These are phyloP conservation scores for Botrytis paeoniae DNA, from an alignment of 2,329 filamentous ascomycete genomes.

Conservation along the genomic window DNA sequence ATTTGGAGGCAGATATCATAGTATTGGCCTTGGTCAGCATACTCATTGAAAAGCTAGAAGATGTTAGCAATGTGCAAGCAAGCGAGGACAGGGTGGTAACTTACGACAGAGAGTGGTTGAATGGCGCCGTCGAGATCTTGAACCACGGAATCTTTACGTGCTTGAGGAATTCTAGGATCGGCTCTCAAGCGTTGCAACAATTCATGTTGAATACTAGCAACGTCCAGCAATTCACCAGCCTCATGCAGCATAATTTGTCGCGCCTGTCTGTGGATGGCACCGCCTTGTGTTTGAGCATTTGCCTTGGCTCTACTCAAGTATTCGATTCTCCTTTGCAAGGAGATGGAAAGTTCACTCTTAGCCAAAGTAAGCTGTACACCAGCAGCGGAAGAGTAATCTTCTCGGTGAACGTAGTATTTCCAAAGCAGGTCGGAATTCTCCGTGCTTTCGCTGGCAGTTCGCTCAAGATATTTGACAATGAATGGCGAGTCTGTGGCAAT, in stretches of 20 bases:
- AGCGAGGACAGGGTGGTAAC: constrained; percentile 36
- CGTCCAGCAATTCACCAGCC: constrained; percentile 81
- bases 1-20: constrained; percentile 92
- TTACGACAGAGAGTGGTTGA: constrained; percentile 70
- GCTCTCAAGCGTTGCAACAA: constrained; percentile 72
- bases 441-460: constrained; percentile 68
- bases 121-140: constrained; percentile 74
- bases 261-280: constrained; percentile 71
- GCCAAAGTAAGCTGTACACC: constrained; percentile 81
- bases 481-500: constrained; percentile 81
- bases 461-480: constrained; percentile 80
- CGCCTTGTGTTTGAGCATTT: constrained; percentile 81
- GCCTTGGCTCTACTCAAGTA: constrained; percentile 88
- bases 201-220: constrained; percentile 94
- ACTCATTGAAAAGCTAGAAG: constrained; percentile 80
- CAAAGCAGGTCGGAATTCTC: constrained; percentile 87
- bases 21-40: constrained; percentile 87
- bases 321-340: constrained; percentile 81
- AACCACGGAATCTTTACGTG: constrained; percentile 63
- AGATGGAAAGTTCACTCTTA: constrained; percentile 73
- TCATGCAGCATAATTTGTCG: constrained; percentile 84
- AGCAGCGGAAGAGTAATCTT: constrained; percentile 82
- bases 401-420: constrained; percentile 83
- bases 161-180: constrained; percentile 65
- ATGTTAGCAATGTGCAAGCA: constrained; percentile 19